Evolutionary conservation across 371 early-diverging fungal species (phyloP), one percentile per base, ranked within the genome.

Genomic region (Mucor circinelloides): DNA sequence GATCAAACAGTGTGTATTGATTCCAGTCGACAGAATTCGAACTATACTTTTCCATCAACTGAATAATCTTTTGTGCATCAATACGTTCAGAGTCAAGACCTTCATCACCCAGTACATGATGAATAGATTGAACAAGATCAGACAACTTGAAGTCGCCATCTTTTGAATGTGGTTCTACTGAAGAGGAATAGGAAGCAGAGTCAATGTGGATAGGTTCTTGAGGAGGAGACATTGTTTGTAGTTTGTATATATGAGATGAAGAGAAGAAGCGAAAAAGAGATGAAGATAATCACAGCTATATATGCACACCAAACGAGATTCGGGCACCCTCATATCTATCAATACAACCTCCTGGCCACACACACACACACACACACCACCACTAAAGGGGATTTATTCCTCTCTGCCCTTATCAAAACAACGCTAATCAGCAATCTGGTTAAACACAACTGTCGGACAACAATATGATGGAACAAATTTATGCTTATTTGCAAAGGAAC

Each of bases 1-100:
- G 85, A 66, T 94, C 93, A 77, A 92, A 96, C 60, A 89, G 75
- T 34, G 94, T 91, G 67, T 90, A 95, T 71, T 89, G 78, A 17
- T 62, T 54, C 94, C 95, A 96, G 69, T 96, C 95, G 1, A 68
- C 68, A 19, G 76, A 62, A 76, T 89, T 87, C 28, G 91, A 87
- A 40, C 69, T 78, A 69, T 92, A 92, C 54, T 73, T 65, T 32
- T 78, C 83, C 91, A 92, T 91, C 66, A 91, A 52, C n/a, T 67
- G 66, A 64, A 85, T 79, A 64, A 93, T 82, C 28, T 85, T 70
- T 23, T 80, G 75, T 6, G 89, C 85, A 71, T 91, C 86, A 48
- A 90, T 82, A 27, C 78, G 73, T 52, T 86, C 81, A 65, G 89
- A 85, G 68, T 85, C 87, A 27, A 68, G 65, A 8, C 74, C 74